Conservation (phyloP, 1,139 yeast genomes). For the Kodamaea arcana region DNA sequence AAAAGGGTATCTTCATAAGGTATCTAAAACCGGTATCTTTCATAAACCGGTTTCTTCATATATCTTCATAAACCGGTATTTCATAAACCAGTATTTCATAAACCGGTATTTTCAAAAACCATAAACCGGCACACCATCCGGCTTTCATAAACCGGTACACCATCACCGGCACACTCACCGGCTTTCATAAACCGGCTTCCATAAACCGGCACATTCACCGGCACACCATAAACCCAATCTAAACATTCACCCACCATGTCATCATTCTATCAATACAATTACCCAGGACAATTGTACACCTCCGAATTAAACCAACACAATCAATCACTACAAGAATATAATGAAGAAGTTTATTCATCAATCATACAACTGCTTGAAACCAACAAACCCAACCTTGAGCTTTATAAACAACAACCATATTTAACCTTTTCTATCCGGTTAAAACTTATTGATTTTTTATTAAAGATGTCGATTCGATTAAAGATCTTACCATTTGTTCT, state of each 20-base stretch:
- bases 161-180: no score
- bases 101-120: no score
- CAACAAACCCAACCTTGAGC: conserved; percentile 47
- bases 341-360: conserved; percentile 44
- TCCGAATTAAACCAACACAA: conserved; percentile 48
- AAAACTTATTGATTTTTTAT: conserved; percentile 53
- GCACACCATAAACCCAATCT: not conserved
- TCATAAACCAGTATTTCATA: no score
- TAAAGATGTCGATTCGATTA: conserved; percentile 55
- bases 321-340: conserved; percentile 47
- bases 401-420: conserved; percentile 64
- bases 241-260: conserved; percentile 3
- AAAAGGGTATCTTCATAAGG: no score
- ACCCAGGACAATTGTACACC: conserved; percentile 48
- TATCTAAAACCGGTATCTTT: no score
- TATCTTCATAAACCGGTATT: no score
- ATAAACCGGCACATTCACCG: no score
- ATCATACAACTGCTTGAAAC: conserved; percentile 29
- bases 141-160: no score
- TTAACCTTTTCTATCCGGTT: conserved; percentile 47
- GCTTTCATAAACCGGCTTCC: no score
- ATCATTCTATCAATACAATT: conserved; percentile 32
- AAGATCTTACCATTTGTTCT: conserved; percentile 59
- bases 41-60: no score
- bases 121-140: no score